phyloP scores from a whole-genome alignment of 139 green algal genomes.

The Asterochloris erici region DNA sequence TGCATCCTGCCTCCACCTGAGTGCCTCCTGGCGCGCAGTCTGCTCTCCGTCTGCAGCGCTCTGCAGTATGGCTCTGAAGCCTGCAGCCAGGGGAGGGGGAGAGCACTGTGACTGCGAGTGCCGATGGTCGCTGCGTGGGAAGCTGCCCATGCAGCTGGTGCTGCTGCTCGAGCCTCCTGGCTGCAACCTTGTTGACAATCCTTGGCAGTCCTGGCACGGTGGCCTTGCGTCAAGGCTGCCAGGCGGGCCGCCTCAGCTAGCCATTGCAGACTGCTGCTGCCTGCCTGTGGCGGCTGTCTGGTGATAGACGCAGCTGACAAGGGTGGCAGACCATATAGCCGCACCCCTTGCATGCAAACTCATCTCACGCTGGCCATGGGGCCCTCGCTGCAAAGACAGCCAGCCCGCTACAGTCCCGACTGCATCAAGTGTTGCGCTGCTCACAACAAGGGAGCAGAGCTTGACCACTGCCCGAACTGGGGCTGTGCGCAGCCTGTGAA shows the following conservation, averaged over 20 bases:
- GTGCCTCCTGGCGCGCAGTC: conserved; percentile 1
- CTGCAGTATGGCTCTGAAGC: conserved; percentile 2
- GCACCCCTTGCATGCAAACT: too few relatives aligned
- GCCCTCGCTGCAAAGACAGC: neutral
- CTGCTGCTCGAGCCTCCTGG: neutral
- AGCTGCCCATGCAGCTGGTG: neutral
- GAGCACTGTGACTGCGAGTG: neutral
- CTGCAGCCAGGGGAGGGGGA: neutral
- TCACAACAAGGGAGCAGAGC: neutral
- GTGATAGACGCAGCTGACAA: too few relatives aligned
- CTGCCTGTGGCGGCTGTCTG: too few relatives aligned
- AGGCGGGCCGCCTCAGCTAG: too few relatives aligned
- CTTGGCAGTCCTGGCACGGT: neutral
- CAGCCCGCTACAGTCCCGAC: neutral
- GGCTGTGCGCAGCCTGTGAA: neutral
- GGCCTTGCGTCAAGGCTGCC: neutral
- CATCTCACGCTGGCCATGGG: neutral
- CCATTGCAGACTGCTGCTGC: too few relatives aligned
- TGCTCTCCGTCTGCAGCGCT: neutral
- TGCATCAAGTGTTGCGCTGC: neutral
- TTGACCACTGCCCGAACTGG: neutral
- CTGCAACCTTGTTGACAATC: neutral
- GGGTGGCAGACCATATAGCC: too few relatives aligned
- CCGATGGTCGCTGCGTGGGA: neutral
- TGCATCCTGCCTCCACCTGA: conserved; percentile 1